Conservation (phyloP, 129 eudicot species). For the Pittosporum tobira region DNA sequence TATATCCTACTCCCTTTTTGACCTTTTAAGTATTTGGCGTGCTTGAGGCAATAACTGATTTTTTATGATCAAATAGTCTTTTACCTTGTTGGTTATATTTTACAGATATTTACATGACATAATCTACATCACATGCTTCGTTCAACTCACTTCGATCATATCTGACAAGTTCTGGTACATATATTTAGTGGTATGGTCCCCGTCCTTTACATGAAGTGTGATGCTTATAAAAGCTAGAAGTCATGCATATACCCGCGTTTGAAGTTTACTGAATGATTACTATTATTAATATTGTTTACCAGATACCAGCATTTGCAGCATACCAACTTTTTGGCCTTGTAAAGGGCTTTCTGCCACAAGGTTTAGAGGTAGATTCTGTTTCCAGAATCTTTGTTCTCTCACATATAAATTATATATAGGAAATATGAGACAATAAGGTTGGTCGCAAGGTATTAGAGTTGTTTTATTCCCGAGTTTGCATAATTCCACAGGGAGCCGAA, state of each 20-base stretch:
- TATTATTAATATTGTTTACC: slow-evolving; percentile 6
- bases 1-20: neutral
- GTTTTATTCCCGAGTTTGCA: neutral
- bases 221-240: neutral
- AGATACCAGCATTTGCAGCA: slow-evolving; percentile 91
- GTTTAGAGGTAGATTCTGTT: slow-evolving; percentile 51
- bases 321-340: slow-evolving; percentile 69
- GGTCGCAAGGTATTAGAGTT: neutral
- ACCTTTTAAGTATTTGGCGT: neutral
- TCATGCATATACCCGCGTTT: neutral
- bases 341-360: slow-evolving; percentile 67
- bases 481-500: slow-evolving; percentile 45
- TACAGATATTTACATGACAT: slow-evolving; percentile 91
- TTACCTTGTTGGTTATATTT: slow-evolving; percentile 9
- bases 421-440: too few relatives aligned
- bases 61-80: slow-evolving; percentile 3
- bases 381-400: neutral
- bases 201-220: neutral
- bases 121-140: slow-evolving; percentile 84
- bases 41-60: neutral
- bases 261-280: neutral
- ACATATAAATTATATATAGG: neutral
- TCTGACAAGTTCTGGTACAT: slow-evolving; percentile 96
- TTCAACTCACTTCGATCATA: slow-evolving; percentile 69
- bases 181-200: slow-evolving; percentile 68